A percentile compares a stretch with the other conserved stretches of the same genome.
Conservation (phyloP, 2,329 filamentous ascomycete species). For the Grosmannia clavigera region DNA sequence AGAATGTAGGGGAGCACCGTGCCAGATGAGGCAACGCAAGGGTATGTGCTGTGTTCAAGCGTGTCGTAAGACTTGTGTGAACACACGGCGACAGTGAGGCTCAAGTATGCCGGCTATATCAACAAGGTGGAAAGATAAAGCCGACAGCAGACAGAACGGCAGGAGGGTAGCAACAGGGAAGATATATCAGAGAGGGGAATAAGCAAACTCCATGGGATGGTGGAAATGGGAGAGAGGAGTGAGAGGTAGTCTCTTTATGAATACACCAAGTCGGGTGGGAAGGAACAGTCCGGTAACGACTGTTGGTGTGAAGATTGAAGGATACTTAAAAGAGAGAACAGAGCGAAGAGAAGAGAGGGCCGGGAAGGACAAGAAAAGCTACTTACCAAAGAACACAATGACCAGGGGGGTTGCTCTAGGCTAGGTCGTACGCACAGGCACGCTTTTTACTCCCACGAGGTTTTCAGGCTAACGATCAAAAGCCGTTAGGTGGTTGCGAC, state of each 20-base stretch:
- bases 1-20: background rate
- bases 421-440: slow-evolving; percentile 10
- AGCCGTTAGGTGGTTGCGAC: slow-evolving; percentile 10
- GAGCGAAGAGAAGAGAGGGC: background rate
- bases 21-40: background rate
- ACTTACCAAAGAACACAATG: background rate
- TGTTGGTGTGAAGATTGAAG: background rate
- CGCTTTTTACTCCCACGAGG: slow-evolving; percentile 1
- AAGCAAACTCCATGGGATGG: slow-evolving; percentile 6
- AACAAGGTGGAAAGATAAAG: background rate
- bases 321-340: background rate
- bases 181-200: background rate
- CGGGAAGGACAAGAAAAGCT: background rate
- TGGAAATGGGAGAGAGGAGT: background rate
- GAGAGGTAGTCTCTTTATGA: slow-evolving; percentile 9
- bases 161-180: background rate
- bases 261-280: slow-evolving; percentile 4
- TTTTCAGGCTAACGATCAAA: slow-evolving; percentile 6
- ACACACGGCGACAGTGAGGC: background rate
- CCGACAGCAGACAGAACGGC: background rate
- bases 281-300: background rate
- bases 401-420: slow-evolving; percentile 4
- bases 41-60: background rate
- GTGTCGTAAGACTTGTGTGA: background rate
- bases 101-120: background rate